Base-by-base conservation (phyloP, 148 eudicot genomes). In the Tetragonia tetragonoides region DNA sequence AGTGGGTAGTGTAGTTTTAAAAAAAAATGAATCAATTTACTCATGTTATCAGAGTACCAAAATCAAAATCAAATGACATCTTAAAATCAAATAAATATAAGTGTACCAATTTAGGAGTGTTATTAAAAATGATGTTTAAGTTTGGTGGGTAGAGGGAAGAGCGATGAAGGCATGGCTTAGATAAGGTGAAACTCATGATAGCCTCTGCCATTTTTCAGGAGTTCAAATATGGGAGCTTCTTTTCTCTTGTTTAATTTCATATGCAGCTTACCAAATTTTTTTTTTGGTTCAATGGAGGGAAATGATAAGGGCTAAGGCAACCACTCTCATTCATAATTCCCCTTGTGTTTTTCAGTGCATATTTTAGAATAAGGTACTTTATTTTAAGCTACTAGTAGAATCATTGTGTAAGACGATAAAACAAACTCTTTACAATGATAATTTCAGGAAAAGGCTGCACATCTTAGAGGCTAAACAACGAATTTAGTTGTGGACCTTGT, bases 301-400 rank as follows among this genome's bases (percentile, higher is more conserved):
- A 74, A 38, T 77, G 86, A 84, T 84, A 81, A 84, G 70, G 79
- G 86, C 81, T 84, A 78, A 84, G 84, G 77, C 86, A 69, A 84
- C 74, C 81, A 57, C 65, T 62, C 70, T 69, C 79, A 75, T 64
- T 24, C 83, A 80, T 75, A 16, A 15, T 37, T 2, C n/a, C 54
- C 54, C 5, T 20, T 18, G 3, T 14, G n/a, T 16, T 16, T 53
- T 11, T 53, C 5, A 16, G 1, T 1, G 51, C 51, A 46, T 46
- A 46, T 6, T 6, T 46, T 46, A 6, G n/a, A n/a, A n/a, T n/a
- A n/a, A n/a, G n/a, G n/a, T n/a, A n/a, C n/a, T n/a, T n/a, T n/a
- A n/a, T n/a, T n/a, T n/a, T n/a, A n/a, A n/a, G n/a, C n/a, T n/a
- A n/a, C n/a, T n/a, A n/a, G n/a, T n/a, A n/a, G n/a, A n/a, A n/a